Evolutionary conservation across 306 rosid species (phyloP).

Genomic region (Acacia melanoxylon): DNA sequence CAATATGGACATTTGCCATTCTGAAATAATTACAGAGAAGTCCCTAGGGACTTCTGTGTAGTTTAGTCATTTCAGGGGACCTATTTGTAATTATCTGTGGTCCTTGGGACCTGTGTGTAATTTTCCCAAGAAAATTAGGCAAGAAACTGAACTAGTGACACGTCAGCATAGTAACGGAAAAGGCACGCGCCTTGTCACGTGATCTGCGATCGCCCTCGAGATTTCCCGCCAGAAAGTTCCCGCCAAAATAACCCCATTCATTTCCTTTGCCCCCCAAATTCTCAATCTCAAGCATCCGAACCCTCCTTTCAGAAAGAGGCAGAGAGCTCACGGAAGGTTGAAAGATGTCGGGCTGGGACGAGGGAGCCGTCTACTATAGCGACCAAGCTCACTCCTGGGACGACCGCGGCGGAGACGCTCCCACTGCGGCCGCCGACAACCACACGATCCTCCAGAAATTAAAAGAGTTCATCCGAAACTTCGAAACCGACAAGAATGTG

Average conservation of each 20-base stretch:
- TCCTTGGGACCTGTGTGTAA: no score
- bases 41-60: no score
- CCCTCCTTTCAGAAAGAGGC: not conserved
- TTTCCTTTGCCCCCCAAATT: conserved; percentile 13
- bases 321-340: conserved; percentile 25
- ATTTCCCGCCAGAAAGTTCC: not conserved
- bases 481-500: conserved; percentile 65
- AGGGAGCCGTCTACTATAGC: conserved; percentile 91
- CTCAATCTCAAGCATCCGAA: conserved; percentile 7
- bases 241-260: not conserved
- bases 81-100: no score
- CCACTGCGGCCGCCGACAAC: conserved; percentile 50
- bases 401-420: conserved; percentile 42
- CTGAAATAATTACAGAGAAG: no score
- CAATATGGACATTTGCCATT: no score
- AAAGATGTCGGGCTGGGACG: conserved; percentile 97
- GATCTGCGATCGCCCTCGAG: not conserved
- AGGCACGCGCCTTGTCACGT: not conserved
- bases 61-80: no score
- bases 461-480: conserved; percentile 92
- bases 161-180: not conserved
- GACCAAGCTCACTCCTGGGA: conserved; percentile 94
- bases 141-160: not conserved
- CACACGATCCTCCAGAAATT: conserved; percentile 79
- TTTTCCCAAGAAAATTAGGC: no score